Conservation (phyloP, 2,329 filamentous ascomycete genomes). For the Apiospora aurea region DNA sequence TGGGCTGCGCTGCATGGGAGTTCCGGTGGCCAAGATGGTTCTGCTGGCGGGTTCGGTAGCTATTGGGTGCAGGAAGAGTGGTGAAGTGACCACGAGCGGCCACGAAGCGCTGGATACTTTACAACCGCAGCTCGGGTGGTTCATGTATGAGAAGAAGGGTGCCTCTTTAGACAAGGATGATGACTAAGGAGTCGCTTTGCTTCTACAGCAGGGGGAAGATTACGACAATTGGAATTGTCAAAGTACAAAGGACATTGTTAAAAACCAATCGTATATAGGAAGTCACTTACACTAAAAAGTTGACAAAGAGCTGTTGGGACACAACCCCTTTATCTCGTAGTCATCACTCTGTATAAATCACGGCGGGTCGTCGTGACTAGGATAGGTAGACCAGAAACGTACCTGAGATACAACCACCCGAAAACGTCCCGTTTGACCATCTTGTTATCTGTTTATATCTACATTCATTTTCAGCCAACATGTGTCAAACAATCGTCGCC, state of each 20-base stretch:
- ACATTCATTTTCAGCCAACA: background rate
- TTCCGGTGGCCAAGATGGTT: background rate
- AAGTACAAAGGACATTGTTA: background rate
- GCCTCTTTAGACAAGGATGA: background rate
- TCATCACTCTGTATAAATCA: background rate
- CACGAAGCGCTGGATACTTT: background rate
- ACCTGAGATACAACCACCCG: background rate
- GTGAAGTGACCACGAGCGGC: background rate
- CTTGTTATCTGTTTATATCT: background rate
- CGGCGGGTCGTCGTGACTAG: background rate
- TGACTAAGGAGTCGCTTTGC: background rate
- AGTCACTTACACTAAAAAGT: too few species aligned
- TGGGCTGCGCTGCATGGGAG: background rate
- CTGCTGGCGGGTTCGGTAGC: background rate
- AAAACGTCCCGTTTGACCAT: background rate
- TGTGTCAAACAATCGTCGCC: slow-evolving; percentile 3
- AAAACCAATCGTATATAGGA: background rate
- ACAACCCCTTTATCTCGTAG: background rate
- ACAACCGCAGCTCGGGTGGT: background rate
- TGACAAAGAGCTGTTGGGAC: background rate
- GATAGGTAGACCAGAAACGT: background rate
- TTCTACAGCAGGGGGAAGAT: background rate
- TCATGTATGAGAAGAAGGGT: background rate
- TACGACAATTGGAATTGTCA: background rate
- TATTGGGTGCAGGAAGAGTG: background rate